Evolutionary conservation across 176 grass and related monocot genomes (phyloP).

Genomic region (Carex pumila): DNA sequence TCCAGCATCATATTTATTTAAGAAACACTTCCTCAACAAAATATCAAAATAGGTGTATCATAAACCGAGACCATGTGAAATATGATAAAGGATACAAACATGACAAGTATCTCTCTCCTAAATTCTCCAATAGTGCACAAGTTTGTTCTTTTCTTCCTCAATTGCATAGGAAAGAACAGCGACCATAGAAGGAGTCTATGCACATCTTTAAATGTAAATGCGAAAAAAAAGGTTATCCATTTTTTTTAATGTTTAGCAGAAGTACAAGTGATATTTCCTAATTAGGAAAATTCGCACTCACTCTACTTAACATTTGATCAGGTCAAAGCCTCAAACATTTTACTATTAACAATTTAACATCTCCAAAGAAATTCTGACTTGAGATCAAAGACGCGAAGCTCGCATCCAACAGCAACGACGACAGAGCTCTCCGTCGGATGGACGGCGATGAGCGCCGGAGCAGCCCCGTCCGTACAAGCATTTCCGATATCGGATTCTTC

Average conservation of each 20-base stretch:
- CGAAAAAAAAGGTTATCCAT: neutral
- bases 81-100: neutral
- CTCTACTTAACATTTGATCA: neutral
- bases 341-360: neutral
- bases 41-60: neutral
- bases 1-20: neutral
- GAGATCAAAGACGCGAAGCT: slow-evolving; percentile 79
- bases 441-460: slow-evolving; percentile 58
- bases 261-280: neutral
- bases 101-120: neutral
- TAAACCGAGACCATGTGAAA: neutral
- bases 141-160: neutral
- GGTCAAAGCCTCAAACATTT: neutral
- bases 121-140: neutral
- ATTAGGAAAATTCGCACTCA: neutral
- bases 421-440: slow-evolving; percentile 55
- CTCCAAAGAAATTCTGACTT: slow-evolving; percentile 31
- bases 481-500: slow-evolving; percentile 55
- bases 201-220: neutral
- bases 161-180: neutral
- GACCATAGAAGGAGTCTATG: neutral
- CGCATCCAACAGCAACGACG: slow-evolving; percentile 61
- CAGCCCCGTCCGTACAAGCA: slow-evolving; percentile 38
- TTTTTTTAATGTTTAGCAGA: neutral
- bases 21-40: neutral